Conservation (phyloP, 2,329 filamentous ascomycete species). For the Pseudocercospora vitis region DNA sequence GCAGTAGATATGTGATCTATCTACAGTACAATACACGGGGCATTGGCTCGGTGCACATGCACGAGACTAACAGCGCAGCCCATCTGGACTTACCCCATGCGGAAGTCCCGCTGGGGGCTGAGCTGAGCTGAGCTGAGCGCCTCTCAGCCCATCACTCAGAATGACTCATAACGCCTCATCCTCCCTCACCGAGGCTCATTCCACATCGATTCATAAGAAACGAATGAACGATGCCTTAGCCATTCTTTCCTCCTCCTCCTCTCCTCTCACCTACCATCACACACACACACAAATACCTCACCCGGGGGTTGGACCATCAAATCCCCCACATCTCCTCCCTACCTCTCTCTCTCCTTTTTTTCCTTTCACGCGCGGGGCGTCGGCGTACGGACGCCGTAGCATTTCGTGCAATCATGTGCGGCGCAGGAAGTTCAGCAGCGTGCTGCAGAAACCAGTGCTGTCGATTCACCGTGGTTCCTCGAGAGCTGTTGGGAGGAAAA, state of each 20-base stretch:
- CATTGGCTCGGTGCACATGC: too few species aligned
- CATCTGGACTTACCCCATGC: too few species aligned
- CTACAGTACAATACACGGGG: too few species aligned
- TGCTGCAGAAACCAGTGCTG: conserved; percentile 1
- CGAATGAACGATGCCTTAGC: background rate
- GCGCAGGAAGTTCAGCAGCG: background rate
- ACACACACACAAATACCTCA: too few species aligned
- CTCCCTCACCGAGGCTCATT: background rate
- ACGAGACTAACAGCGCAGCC: too few species aligned
- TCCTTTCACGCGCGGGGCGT: too few species aligned
- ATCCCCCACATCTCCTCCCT: too few species aligned
- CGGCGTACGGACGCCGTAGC: conserved; percentile 6
- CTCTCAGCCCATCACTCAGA: background rate
- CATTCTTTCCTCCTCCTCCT: background rate
- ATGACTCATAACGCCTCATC: background rate
- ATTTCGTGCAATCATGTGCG: background rate
- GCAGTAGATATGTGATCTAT: too few species aligned
- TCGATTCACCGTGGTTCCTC: conserved; percentile 6
- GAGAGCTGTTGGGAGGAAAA: background rate
- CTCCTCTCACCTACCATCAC: background rate
- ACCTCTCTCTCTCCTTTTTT: background rate
- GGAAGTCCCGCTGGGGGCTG: conserved; percentile 1
- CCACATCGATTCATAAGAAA: conserved; percentile 4
- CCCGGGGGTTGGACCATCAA: too few species aligned
- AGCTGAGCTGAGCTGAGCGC: background rate